Evolutionary conservation across 2,329 filamentous ascomycete genomes (phyloP).

Genomic region (Colletotrichum trifolii): DNA sequence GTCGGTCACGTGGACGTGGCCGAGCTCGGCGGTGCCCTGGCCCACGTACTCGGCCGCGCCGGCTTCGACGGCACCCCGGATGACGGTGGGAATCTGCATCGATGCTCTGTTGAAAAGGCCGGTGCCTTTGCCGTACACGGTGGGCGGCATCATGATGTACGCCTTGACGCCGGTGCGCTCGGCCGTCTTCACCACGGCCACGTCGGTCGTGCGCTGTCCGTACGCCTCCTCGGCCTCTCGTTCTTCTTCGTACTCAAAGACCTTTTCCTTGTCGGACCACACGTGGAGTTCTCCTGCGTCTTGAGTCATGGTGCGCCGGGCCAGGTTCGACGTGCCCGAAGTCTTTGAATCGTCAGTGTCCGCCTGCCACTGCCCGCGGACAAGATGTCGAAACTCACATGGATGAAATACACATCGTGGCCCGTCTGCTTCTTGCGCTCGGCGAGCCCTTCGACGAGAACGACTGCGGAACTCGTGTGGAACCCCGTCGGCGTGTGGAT

Average conservation of each 20-base stretch:
- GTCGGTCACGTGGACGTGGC: conserved; percentile 58
- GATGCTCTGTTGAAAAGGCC: conserved; percentile 54
- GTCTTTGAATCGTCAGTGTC: conserved; percentile 42
- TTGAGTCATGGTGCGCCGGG: conserved; percentile 52
- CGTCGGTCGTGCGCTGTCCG: conserved; percentile 55
- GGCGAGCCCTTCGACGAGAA: conserved; percentile 55
- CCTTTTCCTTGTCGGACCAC: conserved; percentile 56
- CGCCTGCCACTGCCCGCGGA: fast-evolving
- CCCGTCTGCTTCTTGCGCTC: conserved; percentile 49
- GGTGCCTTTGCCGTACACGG: conserved; percentile 58
- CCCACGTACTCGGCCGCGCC: conserved; percentile 44
- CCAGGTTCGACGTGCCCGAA: conserved; percentile 56
- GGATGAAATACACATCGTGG: conserved; percentile 51
- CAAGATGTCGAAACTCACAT: conserved; percentile 41
- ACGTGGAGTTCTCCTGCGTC: conserved; percentile 41
- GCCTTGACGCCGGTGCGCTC: conserved; percentile 54
- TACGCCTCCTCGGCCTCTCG: conserved; percentile 52
- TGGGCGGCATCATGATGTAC: conserved; percentile 57
- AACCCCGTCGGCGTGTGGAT: conserved; percentile 55
- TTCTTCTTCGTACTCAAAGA: conserved; percentile 53
- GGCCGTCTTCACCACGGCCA: conserved; percentile 54
- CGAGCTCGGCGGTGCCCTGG: conserved; percentile 50
- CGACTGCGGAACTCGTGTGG: conserved; percentile 50
- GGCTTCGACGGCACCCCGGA: conserved; percentile 43
- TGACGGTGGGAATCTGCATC: conserved; percentile 51